Evolutionary conservation across 2,329 filamentous ascomycete species (phyloP), one percentile per base, ranked within the genome.

Genomic region (Pseudomassariella vexata): DNA sequence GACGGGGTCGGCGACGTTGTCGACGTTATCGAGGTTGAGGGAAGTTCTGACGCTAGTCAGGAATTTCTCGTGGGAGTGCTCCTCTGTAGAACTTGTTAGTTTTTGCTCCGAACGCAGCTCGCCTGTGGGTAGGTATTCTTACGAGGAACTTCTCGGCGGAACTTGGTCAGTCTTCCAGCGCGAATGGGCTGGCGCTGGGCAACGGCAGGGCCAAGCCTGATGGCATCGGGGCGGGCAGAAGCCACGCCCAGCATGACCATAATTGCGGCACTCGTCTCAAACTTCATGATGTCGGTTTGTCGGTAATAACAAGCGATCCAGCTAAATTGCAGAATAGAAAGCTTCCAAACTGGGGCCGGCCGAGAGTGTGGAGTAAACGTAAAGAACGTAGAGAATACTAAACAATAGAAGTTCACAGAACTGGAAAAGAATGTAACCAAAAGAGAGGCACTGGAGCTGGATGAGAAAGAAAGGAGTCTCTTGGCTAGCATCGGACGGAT

Each of bases 61-160:
- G 40, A 56, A 49, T 35, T 48, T 38, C 34, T 55, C 44, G 40
- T 56, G 52, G 9, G 52, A 56, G 39, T 55, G 50, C 37, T 56
- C 52, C 51, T 56, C 50, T 53, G 18, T 11, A 8, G 7, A 18
- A 9, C 14, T 9, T 7, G 11, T 30, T 14, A n/a, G 25, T 35
- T 15, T 8, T 21, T 16, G 23, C 44, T 30, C 21, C 19, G n/a
- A 16, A 10, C 12, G 11, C 3, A 10, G 30, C 12, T 12, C n/a
- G 12, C 23, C 18, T 8, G 3, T 4, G 6, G 17, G 9, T n/a
- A n/a, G n/a, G 11, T n/a, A 15, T 9, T 47, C 50, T 42, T 40
- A 53, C 50, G 52, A 42, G 52, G 52, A 34, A 56, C 52, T 41
- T 55, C 52, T 29, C 52, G 47, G 26, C 48, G 46, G 25, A 47